Conservation (phyloP, 2,329 filamentous ascomycete genomes). For the Volutella citrinella region DNA sequence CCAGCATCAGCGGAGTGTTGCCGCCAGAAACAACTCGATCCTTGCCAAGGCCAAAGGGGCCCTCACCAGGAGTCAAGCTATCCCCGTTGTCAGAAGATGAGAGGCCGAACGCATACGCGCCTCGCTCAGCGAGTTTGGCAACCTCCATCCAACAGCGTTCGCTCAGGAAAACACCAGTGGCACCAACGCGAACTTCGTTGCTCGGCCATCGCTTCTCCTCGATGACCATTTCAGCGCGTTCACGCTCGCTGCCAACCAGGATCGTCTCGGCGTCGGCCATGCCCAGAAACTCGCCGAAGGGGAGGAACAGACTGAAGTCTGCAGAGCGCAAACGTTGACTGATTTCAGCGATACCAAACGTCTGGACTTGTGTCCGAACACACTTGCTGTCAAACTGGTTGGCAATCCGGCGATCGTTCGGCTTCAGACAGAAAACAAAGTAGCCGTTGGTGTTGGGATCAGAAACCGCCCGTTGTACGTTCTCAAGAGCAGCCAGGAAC, state of each 20-base stretch:
- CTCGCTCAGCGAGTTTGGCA: constrained; percentile 67
- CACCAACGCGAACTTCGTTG: constrained; percentile 87
- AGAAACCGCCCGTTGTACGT: constrained; percentile 82
- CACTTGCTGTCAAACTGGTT: constrained; percentile 99
- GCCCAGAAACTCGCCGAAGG: constrained; percentile 92
- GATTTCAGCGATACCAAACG: constrained; percentile 94
- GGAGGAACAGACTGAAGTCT: constrained; percentile 93
- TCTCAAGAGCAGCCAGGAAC: constrained; percentile 84
- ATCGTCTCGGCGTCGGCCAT: constrained; percentile 80
- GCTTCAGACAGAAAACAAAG: constrained; percentile 95
- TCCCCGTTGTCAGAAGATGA: constrained; percentile 59
- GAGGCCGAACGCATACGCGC: constrained; percentile 28
- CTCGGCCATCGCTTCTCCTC: constrained; percentile 89
- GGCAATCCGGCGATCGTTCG: constrained; percentile 92
- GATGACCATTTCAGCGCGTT: constrained; percentile 87
- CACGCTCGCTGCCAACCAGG: constrained; percentile 85
- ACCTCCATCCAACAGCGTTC: constrained; percentile 95
- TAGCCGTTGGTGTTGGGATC: constrained; percentile 86
- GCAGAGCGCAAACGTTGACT: constrained; percentile 88
- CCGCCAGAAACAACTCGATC: constrained; percentile 54
- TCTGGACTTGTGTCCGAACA: constrained; percentile 90
- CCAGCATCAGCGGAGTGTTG: constrained; percentile 58
- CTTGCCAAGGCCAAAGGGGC: constrained; percentile 62
- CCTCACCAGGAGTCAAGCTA: constrained; percentile 54
- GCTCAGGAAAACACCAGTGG: constrained; percentile 92